Conservation (phyloP, 2,329 filamentous ascomycete genomes). For the Aureobasidium subglaciale region DNA sequence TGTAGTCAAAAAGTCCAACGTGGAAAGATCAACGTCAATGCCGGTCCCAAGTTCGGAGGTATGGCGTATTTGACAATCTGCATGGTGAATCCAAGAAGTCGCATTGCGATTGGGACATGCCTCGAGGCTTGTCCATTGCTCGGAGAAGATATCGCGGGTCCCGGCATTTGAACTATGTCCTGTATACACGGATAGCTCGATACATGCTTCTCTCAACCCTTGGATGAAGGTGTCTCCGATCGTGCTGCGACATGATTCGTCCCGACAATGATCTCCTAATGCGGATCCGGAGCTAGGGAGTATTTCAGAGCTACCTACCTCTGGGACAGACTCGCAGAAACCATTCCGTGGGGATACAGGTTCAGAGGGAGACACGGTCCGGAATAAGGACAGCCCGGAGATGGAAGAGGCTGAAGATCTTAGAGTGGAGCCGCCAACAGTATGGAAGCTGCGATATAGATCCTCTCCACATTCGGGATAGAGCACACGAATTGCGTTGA, state of each 20-base stretch:
- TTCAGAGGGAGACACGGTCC: constrained; percentile 19
- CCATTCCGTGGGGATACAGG: neutral
- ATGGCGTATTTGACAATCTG: neutral
- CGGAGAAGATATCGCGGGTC: neutral
- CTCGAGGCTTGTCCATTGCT: neutral
- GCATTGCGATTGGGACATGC: neutral
- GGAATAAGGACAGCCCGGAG: constrained; percentile 45
- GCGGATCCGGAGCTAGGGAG: neutral
- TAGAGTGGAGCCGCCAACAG: constrained; percentile 30
- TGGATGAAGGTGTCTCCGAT: neutral
- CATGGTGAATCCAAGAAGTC: neutral
- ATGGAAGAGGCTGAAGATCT: constrained; percentile 44
- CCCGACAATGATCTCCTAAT: too few species aligned
- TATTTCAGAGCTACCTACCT: neutral
- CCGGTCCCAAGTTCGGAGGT: too few species aligned
- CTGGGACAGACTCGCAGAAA: neutral
- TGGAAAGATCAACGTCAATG: neutral
- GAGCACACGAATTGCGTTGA: constrained; percentile 73
- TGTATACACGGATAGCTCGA: neutral
- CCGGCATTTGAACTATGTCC: neutral
- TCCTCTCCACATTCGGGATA: constrained; percentile 68
- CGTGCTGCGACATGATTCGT: neutral
- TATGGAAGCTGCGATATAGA: neutral
- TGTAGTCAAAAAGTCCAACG: neutral
- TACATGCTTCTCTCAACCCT: neutral